Base-by-base conservation (phyloP, 2,329 filamentous ascomycete genomes). In the Epichloe bromicola region DNA sequence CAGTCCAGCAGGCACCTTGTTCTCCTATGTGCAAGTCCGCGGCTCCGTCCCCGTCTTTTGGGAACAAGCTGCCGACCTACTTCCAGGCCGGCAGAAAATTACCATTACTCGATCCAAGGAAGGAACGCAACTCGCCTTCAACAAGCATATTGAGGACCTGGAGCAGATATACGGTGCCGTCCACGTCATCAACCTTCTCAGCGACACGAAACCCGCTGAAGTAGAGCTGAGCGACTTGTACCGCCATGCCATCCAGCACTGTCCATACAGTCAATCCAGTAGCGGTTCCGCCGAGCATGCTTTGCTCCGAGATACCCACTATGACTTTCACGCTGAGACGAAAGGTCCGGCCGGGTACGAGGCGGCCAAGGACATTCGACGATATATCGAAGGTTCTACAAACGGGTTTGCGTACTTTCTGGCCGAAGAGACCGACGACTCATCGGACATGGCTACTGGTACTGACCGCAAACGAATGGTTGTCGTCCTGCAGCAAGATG, bases 1-100 rank as follows among this genome's bases (percentile, higher is more conserved):
- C 85, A 85, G 84, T 58, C 86, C 86, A 1, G 79, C 81, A 1
- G 79, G 80, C 3, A 71, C 88, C 6, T 81, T 88, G 51, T 97
- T 97, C 64, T 97, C 93, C 0, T 98, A 96, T 66, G 88, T 84
- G 2, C 93, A 98, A 67, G 80, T 94, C 26, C 80, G 93, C 59
- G 93, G 93, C 38, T 96, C 90, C 6, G 88, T 98, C 7, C 93
- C 93, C 1, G 76, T 97, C 3, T 98, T 98, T 65, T 98, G 93
- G 93, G 93, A 98, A 65, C 93, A 97, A 66, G 79, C 85, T 30
- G 82, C 89, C 11, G 90, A 90, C 19, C 76, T 97, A 34, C 76
- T 95, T 37, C 91, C 93, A 0, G 88, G 87, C 3, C 88, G 96
- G 60, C 93, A 97, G 64, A 97, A 97, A 64, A 95, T 98, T 43